A percentile compares a stretch with the other conserved stretches of the same genome.
These are phyloP conservation scores for Ganoderma resinaceum DNA, from an alignment of 1,284 basidiomycete species.

Conservation along the genomic window DNA sequence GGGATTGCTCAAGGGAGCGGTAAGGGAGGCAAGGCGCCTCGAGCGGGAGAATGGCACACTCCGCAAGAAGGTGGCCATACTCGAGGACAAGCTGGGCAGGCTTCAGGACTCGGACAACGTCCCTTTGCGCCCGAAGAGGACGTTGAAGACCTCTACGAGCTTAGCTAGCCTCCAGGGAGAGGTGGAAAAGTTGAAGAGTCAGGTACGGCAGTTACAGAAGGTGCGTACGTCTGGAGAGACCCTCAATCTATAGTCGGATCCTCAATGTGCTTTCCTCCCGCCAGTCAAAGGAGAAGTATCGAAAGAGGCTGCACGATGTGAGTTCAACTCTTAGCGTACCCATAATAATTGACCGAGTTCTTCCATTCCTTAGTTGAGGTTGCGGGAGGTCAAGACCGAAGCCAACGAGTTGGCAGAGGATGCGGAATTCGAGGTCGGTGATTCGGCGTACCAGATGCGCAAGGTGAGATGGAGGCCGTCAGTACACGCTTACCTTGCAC, in stretches of 20 bases:
- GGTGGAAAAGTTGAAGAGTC: slow-evolving; percentile 35
- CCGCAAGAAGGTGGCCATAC: slow-evolving; percentile 34
- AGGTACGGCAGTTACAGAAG: slow-evolving; percentile 39
- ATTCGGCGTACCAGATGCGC: slow-evolving; percentile 47
- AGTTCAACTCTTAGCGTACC: neutral
- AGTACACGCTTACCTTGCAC: neutral
- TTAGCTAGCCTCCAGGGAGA: slow-evolving; percentile 32
- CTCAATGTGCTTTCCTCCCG: neutral
- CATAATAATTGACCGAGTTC: neutral
- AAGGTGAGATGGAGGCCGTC: slow-evolving; percentile 40
- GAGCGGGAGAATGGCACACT: slow-evolving; percentile 33
- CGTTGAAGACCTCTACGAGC: slow-evolving; percentile 29
- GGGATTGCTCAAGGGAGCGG: slow-evolving; percentile 36
- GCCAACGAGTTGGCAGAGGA: slow-evolving; percentile 45
- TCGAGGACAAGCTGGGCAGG: slow-evolving; percentile 37
- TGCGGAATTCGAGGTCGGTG: slow-evolving; percentile 38
- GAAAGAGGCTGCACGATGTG: slow-evolving; percentile 41
- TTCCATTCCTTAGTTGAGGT: slow-evolving; percentile 40
- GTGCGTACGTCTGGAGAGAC: slow-evolving; percentile 26
- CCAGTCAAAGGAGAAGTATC: slow-evolving; percentile 39
- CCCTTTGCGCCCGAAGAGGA: slow-evolving; percentile 37
- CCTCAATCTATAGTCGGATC: neutral
- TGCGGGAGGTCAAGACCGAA: slow-evolving; percentile 47
- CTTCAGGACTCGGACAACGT: slow-evolving; percentile 37
- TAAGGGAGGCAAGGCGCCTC: slow-evolving; percentile 30